Base-by-base conservation (phyloP, 371 early-diverging fungal genomes). In the Mortierella sp. region DNA sequence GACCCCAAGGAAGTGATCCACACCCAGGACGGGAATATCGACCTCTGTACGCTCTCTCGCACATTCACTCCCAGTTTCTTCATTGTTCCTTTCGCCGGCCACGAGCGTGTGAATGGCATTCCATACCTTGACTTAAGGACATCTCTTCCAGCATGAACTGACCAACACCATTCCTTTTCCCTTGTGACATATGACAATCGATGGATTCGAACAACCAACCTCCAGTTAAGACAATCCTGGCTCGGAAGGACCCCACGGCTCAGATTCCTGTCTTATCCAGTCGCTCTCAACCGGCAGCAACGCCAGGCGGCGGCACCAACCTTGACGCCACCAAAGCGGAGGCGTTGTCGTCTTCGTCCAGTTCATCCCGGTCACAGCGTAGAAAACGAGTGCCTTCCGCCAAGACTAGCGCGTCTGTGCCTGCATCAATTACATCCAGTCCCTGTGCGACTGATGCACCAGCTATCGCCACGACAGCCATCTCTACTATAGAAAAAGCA, bases 211-310 rank as follows among this genome's bases (percentile, higher is more conserved):
- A 46, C 27, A 7, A 0, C 56, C 12, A 12, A 73, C 27, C 41
- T 73, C 3, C 32, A 83, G 83, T 83, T 56, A 74, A 56, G 35
- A 79, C 83, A 1, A 83, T 83, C 27, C 71, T 83, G 55, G 72
- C 77, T 14, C 68, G 75, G 6, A 76, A 79, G 46, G 80, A 83
- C n/a, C 27, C 79, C n/a, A 41, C 11, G 2, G 74, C 77, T 27
- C 83, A 83, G 29, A 58, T 79, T 11, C 83, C 79, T 2, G 75
- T 77, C n/a, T 43, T 79, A 7, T 0, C 48, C 27, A 49, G 74
- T 16, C 65, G 18, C 16, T 21, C 70, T 6, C 29, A 41, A 24
- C 14, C 77, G 29, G 32, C 49, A 72, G 46, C 60, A 72, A 72
- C 35, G n/a, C 4, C 56, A 32, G 43, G 32, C 71, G n/a, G 35